Evolutionary conservation across 2,329 filamentous ascomycete genomes (phyloP), one percentile per base, ranked within the genome.

Genomic region (Apiospora phragmitis): DNA sequence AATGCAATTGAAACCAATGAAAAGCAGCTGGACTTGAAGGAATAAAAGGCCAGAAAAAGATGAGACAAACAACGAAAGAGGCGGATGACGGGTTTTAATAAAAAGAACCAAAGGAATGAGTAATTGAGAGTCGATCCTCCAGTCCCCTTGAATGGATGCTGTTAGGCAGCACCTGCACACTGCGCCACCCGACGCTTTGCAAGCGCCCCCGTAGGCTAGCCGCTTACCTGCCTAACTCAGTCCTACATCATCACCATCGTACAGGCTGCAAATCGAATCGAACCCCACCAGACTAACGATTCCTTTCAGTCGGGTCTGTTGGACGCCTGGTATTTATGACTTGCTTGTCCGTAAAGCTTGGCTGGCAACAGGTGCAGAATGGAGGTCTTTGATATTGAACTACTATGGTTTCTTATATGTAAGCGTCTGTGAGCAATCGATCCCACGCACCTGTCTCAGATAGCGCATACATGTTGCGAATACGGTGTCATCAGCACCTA

Each of bases 21-120:
- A 62, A 62, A 18, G 32, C 32, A 9, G 21, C 21, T 62, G 55
- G 29, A 62, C 32, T 62, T n/a, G 32, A 62, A 18, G 32, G 55
- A 38, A 62, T 38, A n/a, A 62, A 62, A 24, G 32, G 29, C 55
- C 55, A 62, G 55, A n/a, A n/a, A n/a, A 47, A 62, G 32, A 35
- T 62, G 55, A 62, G 55, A 62, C 32, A 62, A 38, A 14, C 55
- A 62, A 62, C 55, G 55, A 29, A 62, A 62, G 55, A 62, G 55
- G 32, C 55, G 21, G 55, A 32, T 11, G 32, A 38, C 55, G 38
- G 55, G 55, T 62, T 62, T 62, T 62, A 62, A 38, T 62, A 62
- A 38, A 32, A 62, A 32, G 55, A 35, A 35, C 51, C 51, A 62
- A 38, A 62, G 18, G 55, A 38, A 62, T 62, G 32, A 62, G 32